Evolutionary conservation across 441 rosid genomes (phyloP).

Genomic region (Pelargonium citronellum): DNA sequence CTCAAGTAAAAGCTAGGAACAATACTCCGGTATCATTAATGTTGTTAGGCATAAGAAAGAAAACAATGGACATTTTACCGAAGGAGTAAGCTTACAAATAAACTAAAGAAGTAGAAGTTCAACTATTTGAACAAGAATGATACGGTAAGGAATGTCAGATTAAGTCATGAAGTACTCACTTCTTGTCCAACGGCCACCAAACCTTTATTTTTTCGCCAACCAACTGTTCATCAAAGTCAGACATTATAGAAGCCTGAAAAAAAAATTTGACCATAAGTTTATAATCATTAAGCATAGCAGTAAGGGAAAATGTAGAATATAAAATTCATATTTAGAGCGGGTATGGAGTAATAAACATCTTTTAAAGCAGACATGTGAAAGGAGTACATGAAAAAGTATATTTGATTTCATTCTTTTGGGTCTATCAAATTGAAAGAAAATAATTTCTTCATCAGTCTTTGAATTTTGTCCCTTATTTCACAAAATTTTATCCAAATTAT

Average conservation of each 20-base stretch:
- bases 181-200: conserved; percentile 83
- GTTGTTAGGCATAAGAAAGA: no score
- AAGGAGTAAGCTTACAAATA: background rate
- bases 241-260: conserved; percentile 38
- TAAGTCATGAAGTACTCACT: conserved; percentile 35
- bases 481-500: background rate
- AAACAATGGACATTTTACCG: background rate
- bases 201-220: conserved; percentile 58
- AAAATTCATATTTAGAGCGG: background rate
- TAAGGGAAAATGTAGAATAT: background rate
- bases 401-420: background rate
- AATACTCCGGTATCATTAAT: no score
- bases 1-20: no score
- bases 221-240: conserved; percentile 38
- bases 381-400: no score
- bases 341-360: background rate
- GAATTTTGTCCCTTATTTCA: background rate
- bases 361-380: no score
- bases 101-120: conserved; percentile 8
- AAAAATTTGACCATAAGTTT: conserved; percentile 11
- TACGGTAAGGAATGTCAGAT: background rate
- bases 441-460: background rate
- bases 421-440: background rate
- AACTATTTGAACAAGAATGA: conserved; percentile 8
- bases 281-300: background rate